These are phyloP conservation scores for Darksidea phi DNA, from an alignment of 495 filamentous ascomycete species.

Conservation along the genomic window DNA sequence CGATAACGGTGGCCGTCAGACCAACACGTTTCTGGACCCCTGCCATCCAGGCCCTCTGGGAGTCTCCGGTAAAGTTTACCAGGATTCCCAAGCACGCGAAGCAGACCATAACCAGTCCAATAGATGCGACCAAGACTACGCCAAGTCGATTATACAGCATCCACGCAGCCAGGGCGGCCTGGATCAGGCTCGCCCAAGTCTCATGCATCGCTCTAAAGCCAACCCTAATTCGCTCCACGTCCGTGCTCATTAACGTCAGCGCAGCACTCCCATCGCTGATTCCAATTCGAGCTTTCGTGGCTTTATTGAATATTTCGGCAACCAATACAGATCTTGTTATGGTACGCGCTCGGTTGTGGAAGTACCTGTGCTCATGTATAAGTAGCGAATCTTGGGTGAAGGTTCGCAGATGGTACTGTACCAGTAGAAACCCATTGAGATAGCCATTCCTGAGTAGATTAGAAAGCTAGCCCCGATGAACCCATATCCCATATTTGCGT, in stretches of 20 bases:
- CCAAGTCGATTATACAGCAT: conserved; percentile 39
- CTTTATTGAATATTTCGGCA: conserved; percentile 11
- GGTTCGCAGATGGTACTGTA: neutral
- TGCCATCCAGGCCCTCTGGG: conserved; percentile 21
- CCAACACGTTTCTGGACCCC: conserved; percentile 14
- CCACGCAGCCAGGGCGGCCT: conserved; percentile 37
- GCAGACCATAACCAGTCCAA: conserved; percentile 33
- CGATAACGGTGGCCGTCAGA: conserved; percentile 42
- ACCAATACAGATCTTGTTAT: conserved; percentile 13
- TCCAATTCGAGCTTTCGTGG: conserved; percentile 8
- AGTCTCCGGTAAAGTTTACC: conserved; percentile 26
- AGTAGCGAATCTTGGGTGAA: neutral
- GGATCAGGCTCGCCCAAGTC: conserved; percentile 25
- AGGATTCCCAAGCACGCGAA: conserved; percentile 39
- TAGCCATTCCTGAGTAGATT: conserved; percentile 23
- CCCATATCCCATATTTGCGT: conserved; percentile 13
- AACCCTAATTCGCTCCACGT: conserved; percentile 14
- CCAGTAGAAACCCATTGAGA: conserved; percentile 14
- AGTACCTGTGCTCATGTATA: too few species aligned
- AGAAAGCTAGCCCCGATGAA: conserved; percentile 12
- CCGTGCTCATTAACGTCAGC: conserved; percentile 20
- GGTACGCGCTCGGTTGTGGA: conserved; percentile 16
- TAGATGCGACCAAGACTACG: conserved; percentile 35
- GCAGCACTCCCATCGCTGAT: conserved; percentile 3
- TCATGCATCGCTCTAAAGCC: conserved; percentile 12